phyloP scores from a whole-genome alignment of 495 filamentous ascomycete genomes.

The Penicillium salamii region DNA sequence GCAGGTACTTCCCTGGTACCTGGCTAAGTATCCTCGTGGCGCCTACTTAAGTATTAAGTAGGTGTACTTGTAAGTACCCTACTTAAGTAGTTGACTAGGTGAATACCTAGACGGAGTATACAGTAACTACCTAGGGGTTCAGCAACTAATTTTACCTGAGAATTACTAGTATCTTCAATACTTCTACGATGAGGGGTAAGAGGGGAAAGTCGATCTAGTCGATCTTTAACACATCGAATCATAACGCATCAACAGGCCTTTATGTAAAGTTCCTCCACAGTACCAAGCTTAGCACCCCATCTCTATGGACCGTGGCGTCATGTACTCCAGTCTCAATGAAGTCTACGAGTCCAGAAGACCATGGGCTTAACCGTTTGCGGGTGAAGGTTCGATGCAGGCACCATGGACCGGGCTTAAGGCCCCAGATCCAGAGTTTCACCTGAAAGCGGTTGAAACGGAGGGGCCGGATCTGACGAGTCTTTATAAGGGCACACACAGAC shows the following conservation, averaged over 20 bases:
- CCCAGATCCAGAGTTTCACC: constrained; percentile 4
- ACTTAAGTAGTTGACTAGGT: background rate
- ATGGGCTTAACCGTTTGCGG: constrained; percentile 6
- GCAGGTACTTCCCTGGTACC: constrained; percentile 31
- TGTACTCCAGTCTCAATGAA: background rate
- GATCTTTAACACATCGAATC: constrained; percentile 1
- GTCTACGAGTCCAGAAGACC: background rate
- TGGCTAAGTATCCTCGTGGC: constrained; percentile 22
- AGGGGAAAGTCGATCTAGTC: background rate
- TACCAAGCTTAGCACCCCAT: constrained; percentile 6
- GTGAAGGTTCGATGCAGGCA: constrained; percentile 8
- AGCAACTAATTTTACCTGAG: too few relatives aligned
- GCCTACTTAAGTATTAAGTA: too few relatives aligned
- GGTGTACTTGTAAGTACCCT: constrained; percentile 30
- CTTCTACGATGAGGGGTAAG: background rate
- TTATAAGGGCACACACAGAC: background rate
- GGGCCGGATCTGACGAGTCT: constrained; percentile 5
- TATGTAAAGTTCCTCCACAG: too few relatives aligned
- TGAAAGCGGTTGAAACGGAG: constrained; percentile 9
- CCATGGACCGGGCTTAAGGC: constrained; percentile 2
- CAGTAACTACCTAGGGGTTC: too few relatives aligned
- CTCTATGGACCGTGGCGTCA: constrained; percentile 5
- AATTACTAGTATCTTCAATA: too few relatives aligned
- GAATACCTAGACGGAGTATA: too few relatives aligned
- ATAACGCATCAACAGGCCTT: too few relatives aligned